phyloP scores from a whole-genome alignment of 352 stramenopile species.

The Phytophthora quininea region DNA sequence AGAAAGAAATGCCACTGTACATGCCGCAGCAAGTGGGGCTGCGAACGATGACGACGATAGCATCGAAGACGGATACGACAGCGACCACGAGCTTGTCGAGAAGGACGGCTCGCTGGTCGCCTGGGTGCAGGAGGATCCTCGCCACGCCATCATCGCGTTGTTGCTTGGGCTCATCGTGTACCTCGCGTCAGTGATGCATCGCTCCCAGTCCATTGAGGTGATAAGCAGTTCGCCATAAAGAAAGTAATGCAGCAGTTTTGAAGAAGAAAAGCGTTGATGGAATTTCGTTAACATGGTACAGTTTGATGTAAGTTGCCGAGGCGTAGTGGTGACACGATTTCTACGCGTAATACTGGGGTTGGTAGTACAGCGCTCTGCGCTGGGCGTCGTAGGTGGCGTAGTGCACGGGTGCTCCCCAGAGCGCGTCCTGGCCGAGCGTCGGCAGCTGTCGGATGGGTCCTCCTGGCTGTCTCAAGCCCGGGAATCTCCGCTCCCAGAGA shows the following conservation, averaged over 20 bases:
- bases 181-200: constrained; percentile 51
- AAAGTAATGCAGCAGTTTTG: too few species aligned
- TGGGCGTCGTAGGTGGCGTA: constrained; percentile 32
- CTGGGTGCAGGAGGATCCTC: constrained; percentile 71
- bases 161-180: constrained; percentile 69
- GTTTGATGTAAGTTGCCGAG: constrained; percentile 44
- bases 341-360: constrained; percentile 42
- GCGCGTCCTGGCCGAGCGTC: constrained; percentile 44
- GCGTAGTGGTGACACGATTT: constrained; percentile 40
- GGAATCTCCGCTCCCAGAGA: constrained; percentile 49
- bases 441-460: constrained; percentile 25
- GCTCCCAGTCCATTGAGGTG: neutral
- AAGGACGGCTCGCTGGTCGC: constrained; percentile 74
- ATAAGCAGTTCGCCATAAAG: too few species aligned
- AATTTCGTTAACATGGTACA: constrained; percentile 25
- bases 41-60: constrained; percentile 26
- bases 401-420: constrained; percentile 42
- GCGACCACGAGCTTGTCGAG: constrained; percentile 33
- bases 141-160: constrained; percentile 64
- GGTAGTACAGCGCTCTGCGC: constrained; percentile 31
- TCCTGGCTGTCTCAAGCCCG: constrained; percentile 2
- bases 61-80: constrained; percentile 31
- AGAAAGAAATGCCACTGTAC: neutral
- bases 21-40: constrained; percentile 4
- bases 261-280: too few species aligned